Evolutionary conservation across 495 filamentous ascomycete genomes (phyloP).

Genomic region (Podospora didyma): DNA sequence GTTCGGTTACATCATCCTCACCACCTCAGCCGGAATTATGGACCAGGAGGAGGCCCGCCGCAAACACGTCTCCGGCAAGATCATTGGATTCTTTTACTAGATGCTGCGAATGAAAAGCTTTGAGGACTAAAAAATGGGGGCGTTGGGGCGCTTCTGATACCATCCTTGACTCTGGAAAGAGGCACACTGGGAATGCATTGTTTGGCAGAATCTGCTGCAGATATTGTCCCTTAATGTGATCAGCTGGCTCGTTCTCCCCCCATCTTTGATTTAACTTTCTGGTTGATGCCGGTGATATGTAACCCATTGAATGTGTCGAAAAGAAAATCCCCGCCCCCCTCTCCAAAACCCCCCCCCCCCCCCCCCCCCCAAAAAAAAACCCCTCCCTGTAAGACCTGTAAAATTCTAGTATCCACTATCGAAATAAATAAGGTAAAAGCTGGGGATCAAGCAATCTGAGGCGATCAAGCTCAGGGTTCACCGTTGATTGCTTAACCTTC

Average conservation of each 20-base stretch:
- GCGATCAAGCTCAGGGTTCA: too few relatives aligned
- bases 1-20: constrained; percentile 98
- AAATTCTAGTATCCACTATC: too few relatives aligned
- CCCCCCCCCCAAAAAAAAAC: too few relatives aligned
- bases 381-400: too few relatives aligned
- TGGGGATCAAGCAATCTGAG: too few relatives aligned
- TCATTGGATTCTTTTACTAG: constrained; percentile 96
- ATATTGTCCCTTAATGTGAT: constrained; percentile 11
- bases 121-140: neutral
- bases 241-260: neutral
- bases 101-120: constrained; percentile 10
- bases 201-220: constrained; percentile 9
- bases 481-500: too few relatives aligned
- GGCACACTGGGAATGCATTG: constrained; percentile 15
- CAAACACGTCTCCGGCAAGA: constrained; percentile 96
- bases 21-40: constrained; percentile 98
- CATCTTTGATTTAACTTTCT: neutral
- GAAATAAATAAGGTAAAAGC: too few relatives aligned
- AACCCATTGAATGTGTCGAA: too few relatives aligned
- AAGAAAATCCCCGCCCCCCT: too few relatives aligned
- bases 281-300: too few relatives aligned
- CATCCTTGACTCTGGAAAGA: constrained; percentile 9
- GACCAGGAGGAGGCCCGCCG: constrained; percentile 98
- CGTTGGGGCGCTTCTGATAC: constrained; percentile 15
- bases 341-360: too few relatives aligned